Base-by-base conservation (phyloP, 1,284 basidiomycete species). In the Vanrija pseudolonga region DNA sequence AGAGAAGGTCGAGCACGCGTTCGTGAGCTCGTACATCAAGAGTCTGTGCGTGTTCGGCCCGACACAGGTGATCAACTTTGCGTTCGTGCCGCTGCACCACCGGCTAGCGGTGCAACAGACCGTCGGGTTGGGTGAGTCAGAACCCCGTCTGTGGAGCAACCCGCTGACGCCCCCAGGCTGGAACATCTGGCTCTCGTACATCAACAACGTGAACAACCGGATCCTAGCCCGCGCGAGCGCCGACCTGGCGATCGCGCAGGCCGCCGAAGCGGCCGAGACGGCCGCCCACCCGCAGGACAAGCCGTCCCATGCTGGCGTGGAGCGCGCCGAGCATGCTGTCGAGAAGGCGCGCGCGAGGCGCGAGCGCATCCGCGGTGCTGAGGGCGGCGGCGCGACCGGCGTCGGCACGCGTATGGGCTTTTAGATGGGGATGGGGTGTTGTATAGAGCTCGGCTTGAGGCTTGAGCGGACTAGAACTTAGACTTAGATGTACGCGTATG, bases 21-120 rank as follows among this genome's bases (percentile, higher is more conserved):
- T 67, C 57, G 57, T 72, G 45, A 26, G 24, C 24, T 63, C 70
- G 14, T 70, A 68, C 64, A 59, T 64, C 17, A 66, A 67, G 56
- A 62, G 64, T 1, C 57, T 71, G 17, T 80, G 77, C n/a, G 88
- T 90, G 11, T 91, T 88, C 69, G 80, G 86, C 43, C 90, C 90
- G 0, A 83, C 88, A 0, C 89, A 91, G 68, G 70, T 88, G 51
- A 77, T 90, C 78, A 92, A 91, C 77, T 92, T 92, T 67, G 78
- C 84, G 8, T 38, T 92, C 50, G 82, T 92, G 0, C 90, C 90
- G 0, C 82, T 81, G 3, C 89, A 90, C 64, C 78, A 90, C 50
- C 84, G 89, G 18, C 85, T 92, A 57, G 80, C 87, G 11, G 79
- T 87, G n/a, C 82, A 90, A 20, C 84, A 89, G 65, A 82, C 86